Conservation (phyloP, 2,329 filamentous ascomycete genomes). For the Alternaria brassicicola region DNA sequence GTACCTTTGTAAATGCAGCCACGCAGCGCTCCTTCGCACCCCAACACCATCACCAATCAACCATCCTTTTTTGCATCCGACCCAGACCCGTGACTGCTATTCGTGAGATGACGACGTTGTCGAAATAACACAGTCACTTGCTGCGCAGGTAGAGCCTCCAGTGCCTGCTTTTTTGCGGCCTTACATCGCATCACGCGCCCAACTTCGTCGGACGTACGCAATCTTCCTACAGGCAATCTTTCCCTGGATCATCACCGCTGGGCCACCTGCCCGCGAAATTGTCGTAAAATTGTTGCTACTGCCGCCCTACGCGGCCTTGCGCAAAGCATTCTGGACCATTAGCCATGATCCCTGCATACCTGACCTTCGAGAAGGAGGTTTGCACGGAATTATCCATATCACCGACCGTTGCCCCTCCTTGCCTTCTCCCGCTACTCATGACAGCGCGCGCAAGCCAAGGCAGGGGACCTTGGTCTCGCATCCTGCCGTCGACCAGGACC, state of each 20-base stretch:
- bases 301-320: slow-evolving; percentile 26
- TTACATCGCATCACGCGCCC: not conserved
- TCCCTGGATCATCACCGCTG: slow-evolving; percentile 1
- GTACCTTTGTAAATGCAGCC: slow-evolving; percentile 20
- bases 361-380: slow-evolving; percentile 31
- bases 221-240: slow-evolving; percentile 1
- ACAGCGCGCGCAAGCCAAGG: slow-evolving; percentile 5
- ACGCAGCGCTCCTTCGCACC: slow-evolving; percentile 1
- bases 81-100: slow-evolving; percentile 16
- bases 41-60: slow-evolving; percentile 8
- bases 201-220: not conserved
- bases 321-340: slow-evolving; percentile 9
- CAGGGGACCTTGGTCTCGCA: slow-evolving; percentile 15
- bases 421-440: slow-evolving; percentile 15
- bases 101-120: slow-evolving; percentile 9
- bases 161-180: slow-evolving; percentile 9
- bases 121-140: slow-evolving; percentile 17
- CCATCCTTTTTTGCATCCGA: slow-evolving; percentile 9
- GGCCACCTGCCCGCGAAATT: slow-evolving; percentile 7
- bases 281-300: not conserved
- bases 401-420: slow-evolving; percentile 23
- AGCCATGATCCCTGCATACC: slow-evolving; percentile 26
- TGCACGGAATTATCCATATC: slow-evolving; percentile 24
- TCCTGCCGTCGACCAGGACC: slow-evolving; percentile 16
- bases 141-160: slow-evolving; percentile 1